Conservation (phyloP, 352 stramenopile genomes). For the Globisporangium heterothallicum region DNA sequence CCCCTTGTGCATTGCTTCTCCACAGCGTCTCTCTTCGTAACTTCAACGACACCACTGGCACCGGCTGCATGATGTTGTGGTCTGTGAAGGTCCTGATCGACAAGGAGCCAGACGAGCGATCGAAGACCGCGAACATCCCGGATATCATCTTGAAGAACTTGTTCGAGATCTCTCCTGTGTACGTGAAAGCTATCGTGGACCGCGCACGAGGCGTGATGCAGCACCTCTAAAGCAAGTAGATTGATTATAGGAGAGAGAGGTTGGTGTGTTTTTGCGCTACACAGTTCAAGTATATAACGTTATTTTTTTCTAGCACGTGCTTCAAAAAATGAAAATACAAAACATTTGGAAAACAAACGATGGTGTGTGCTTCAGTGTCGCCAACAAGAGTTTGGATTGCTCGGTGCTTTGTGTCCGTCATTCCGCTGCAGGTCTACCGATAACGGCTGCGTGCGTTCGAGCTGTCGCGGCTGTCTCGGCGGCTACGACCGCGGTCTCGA, state of each 20-base stretch:
- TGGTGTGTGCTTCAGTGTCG: too few species aligned
- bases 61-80: conserved; percentile 71
- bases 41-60: conserved; percentile 67
- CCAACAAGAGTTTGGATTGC: too few species aligned
- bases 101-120: conserved; percentile 64
- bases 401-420: too few species aligned
- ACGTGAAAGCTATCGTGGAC: conserved; percentile 81
- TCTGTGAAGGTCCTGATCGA: conserved; percentile 80
- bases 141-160: conserved; percentile 88
- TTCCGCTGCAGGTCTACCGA: too few species aligned
- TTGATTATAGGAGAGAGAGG: not conserved
- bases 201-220: conserved; percentile 46
- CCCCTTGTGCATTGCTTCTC: not conserved
- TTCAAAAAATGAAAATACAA: too few species aligned
- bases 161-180: conserved; percentile 82
- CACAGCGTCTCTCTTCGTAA: conserved; percentile 71
- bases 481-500: conserved; percentile 13
- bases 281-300: not conserved
- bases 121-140: conserved; percentile 74
- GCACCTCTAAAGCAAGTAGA: conserved; percentile 25
- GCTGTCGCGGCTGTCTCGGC: conserved; percentile 16
- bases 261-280: conserved; percentile 10
- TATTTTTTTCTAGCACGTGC: not conserved
- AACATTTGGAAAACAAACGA: too few species aligned
- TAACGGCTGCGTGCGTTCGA: conserved; percentile 3